phyloP scores from a whole-genome alignment of 345 rosid species.

The Euphorbia pulcherrima region DNA sequence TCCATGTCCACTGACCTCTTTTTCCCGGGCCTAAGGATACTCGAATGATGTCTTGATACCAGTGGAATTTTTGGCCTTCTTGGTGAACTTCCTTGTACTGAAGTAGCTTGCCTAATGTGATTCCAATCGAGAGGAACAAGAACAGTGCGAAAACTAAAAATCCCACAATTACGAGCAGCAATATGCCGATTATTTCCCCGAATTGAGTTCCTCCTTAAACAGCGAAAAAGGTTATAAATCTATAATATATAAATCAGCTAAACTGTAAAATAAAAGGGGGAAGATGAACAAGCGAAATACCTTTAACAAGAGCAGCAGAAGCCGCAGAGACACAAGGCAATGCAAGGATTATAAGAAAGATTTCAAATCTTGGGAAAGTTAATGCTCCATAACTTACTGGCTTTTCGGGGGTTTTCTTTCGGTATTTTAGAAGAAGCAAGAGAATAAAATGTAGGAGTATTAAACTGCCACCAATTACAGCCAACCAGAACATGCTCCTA shows the following conservation, averaged over 20 bases:
- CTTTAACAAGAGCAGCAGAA: slow-evolving; percentile 58
- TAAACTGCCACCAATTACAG: slow-evolving; percentile 63
- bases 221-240: too few species aligned
- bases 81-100: slow-evolving; percentile 92
- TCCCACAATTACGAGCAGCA: slow-evolving; percentile 52
- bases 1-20: slow-evolving; percentile 97
- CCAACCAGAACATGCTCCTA: slow-evolving; percentile 89
- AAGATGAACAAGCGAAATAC: slow-evolving; percentile 28
- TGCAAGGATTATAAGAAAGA: slow-evolving; percentile 68
- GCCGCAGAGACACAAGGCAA: slow-evolving; percentile 71
- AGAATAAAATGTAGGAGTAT: slow-evolving; percentile 54
- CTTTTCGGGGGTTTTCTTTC: slow-evolving; percentile 42
- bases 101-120: slow-evolving; percentile 75
- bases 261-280: background rate
- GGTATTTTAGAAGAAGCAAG: slow-evolving; percentile 45
- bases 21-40: slow-evolving; percentile 92
- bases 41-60: slow-evolving; percentile 83
- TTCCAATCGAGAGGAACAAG: slow-evolving; percentile 78
- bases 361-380: slow-evolving; percentile 75
- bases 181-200: slow-evolving; percentile 50
- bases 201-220: slow-evolving; percentile 44
- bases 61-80: slow-evolving; percentile 72
- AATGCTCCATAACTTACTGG: slow-evolving; percentile 53
- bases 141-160: slow-evolving; percentile 49
- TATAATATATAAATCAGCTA: background rate